Evolutionary conservation across 1,284 basidiomycete genomes (phyloP).

Genomic region (Abortiporus biennis): DNA sequence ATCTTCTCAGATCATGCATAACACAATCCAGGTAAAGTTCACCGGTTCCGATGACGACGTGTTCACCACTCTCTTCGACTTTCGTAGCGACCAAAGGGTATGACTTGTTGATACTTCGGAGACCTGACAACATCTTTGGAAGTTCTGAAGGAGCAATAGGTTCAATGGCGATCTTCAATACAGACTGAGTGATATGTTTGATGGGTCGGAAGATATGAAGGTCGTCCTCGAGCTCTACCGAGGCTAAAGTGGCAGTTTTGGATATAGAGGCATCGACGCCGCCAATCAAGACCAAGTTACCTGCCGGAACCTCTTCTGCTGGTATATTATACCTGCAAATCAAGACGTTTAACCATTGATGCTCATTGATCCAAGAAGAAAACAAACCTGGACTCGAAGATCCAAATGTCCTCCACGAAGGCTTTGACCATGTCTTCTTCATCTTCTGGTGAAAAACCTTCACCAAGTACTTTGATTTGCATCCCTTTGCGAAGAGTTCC

Average conservation of each 20-base stretch:
- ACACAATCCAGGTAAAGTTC: constrained; percentile 97
- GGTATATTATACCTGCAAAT: constrained; percentile 79
- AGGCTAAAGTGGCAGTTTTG: constrained; percentile 90
- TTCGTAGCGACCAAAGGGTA: constrained; percentile 94
- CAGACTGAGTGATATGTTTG: constrained; percentile 94
- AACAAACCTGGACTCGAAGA: constrained; percentile 79
- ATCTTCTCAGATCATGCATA: constrained; percentile 88
- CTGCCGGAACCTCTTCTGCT: constrained; percentile 83
- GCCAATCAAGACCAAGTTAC: constrained; percentile 88
- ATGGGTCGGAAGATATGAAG: constrained; percentile 93
- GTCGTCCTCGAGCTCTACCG: constrained; percentile 74
- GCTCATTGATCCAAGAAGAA: constrained; percentile 5
- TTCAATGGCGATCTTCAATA: constrained; percentile 98
- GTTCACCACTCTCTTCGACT: constrained; percentile 98
- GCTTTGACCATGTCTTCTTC: constrained; percentile 96
- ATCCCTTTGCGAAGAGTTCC: constrained; percentile 83
- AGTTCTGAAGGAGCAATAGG: constrained; percentile 96
- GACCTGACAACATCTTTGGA: constrained; percentile 96
- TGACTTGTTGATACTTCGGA: constrained; percentile 96
- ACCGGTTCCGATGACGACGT: constrained; percentile 94
- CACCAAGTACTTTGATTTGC: constrained; percentile 93
- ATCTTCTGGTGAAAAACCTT: constrained; percentile 95
- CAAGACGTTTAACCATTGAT: constrained; percentile 9
- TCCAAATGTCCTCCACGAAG: constrained; percentile 85
- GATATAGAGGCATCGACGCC: constrained; percentile 93